phyloP scores from a whole-genome alignment of 306 rosid species.

The Lathyrus sativus region DNA sequence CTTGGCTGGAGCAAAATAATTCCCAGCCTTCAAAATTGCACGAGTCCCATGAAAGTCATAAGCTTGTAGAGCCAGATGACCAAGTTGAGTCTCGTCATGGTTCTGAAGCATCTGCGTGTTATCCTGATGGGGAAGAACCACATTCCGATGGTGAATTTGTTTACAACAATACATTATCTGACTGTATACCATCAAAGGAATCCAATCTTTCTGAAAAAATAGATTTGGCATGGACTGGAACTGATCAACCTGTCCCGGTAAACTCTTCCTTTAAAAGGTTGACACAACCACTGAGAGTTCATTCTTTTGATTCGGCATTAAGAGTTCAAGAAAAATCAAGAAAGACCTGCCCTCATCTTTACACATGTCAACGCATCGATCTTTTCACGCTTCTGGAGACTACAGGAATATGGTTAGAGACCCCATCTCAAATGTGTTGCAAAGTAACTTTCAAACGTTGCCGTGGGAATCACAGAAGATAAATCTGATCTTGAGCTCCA shows the following conservation, averaged over 20 bases:
- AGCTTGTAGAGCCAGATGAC: constrained; percentile 42
- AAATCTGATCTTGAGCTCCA: constrained; percentile 54
- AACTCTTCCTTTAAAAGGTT: constrained; percentile 58
- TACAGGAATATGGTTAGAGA: constrained; percentile 81
- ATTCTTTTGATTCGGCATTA: constrained; percentile 87
- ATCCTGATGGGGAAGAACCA: constrained; percentile 46
- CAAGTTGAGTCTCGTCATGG: constrained; percentile 37
- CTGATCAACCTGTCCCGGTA: constrained; percentile 55
- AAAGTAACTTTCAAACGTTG: constrained; percentile 55
- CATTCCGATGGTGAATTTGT: constrained; percentile 54
- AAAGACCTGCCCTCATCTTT: constrained; percentile 60
- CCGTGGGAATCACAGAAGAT: constrained; percentile 73
- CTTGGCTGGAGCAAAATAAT: constrained; percentile 39
- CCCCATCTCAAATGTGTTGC: constrained; percentile 60
- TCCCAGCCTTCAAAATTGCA: constrained; percentile 44
- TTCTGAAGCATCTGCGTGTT: constrained; percentile 42
- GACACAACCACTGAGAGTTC: constrained; percentile 62
- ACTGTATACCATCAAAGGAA: constrained; percentile 45
- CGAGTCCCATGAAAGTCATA: constrained; percentile 46
- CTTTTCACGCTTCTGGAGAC: constrained; percentile 92
- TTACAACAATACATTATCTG: constrained; percentile 31
- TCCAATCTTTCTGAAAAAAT: constrained; percentile 92
- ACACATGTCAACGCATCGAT: constrained; percentile 60
- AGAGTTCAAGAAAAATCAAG: constrained; percentile 64
- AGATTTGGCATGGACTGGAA: constrained; percentile 95